Evolutionary conservation across 768 basidiomycete species (phyloP), one percentile per base, ranked within the genome.

Genomic region (Tricholoma sp.): DNA sequence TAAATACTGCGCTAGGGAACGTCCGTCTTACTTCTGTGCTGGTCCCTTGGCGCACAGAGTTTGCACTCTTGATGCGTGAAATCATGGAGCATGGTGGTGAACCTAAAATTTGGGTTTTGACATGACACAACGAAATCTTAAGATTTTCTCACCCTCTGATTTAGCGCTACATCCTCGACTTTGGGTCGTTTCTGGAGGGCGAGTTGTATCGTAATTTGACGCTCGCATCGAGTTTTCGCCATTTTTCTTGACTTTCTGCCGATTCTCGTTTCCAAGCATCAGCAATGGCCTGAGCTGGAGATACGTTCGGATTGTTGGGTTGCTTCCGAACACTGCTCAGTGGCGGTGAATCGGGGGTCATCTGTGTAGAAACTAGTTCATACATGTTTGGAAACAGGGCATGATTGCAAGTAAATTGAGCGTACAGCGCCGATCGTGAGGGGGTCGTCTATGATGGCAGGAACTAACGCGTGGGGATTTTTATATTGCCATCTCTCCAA

Each of bases 251-350:
- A 60, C 71, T 81, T 68, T 86, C 81, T 12, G 67, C 57, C n/a
- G 82, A 79, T 69, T 86, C 83, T 49, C 74, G 71, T 65, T 77
- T 80, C 88, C 88, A 89, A 53, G 83, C 83, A 41, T 84, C 80
- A 34, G 83, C 84, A 66, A 90, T 88, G 29, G 81, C 78, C 59
- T 84, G 81, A 4, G 82, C 80, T 36, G 83, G 82, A 10, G 83
- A 76, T 62, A 77, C 59, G 36, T 62, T 58, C 56, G 70, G 61
- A 53, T 67, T 71, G 42, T 71, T 59, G 29, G 71, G 66, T 50
- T 65, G 67, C 68, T 72, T 69, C 62, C 69, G 66, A 55, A 64
- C 59, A 55, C 63, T 68, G 50, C 66, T 70, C 63, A 70, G 68
- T 61, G 73, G 66, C 60, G 73, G 70, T 69, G 75, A 72, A 69